Evolutionary conservation across 2,329 filamentous ascomycete genomes (phyloP).

Genomic region (Botrytis sinoallii): DNA sequence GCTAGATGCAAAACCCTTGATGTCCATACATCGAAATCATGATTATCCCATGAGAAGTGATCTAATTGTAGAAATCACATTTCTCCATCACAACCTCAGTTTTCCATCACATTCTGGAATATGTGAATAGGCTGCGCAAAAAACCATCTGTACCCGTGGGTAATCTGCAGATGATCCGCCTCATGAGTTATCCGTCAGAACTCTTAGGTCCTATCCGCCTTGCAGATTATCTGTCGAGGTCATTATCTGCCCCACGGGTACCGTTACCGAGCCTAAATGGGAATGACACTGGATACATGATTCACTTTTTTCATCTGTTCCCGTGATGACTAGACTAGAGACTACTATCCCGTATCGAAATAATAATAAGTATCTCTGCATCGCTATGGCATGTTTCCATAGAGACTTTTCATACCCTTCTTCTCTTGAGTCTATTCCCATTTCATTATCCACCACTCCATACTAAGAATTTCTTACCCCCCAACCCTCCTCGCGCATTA

Average conservation of each 20-base stretch:
- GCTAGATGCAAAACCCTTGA: fast-evolving
- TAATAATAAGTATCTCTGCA: fast-evolving
- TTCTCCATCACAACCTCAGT: not conserved
- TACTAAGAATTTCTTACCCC: not conserved
- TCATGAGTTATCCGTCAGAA: too few species aligned
- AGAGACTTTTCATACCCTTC: not conserved
- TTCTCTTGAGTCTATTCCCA: not conserved
- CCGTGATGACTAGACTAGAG: not conserved
- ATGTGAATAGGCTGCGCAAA: too few species aligned
- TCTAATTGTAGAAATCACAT: not conserved
- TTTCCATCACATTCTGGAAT: not conserved
- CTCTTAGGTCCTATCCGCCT: too few species aligned
- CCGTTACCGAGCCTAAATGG: too few species aligned
- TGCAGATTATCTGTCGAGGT: too few species aligned
- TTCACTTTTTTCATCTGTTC: too few species aligned
- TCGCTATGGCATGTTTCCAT: not conserved
- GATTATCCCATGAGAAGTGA: not conserved
- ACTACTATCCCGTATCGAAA: not conserved
- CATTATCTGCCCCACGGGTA: too few species aligned
- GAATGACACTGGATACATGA: too few species aligned
- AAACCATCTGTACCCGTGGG: too few species aligned
- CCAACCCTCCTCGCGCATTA: too few species aligned
- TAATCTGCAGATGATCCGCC: too few species aligned
- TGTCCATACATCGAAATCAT: fast-evolving
- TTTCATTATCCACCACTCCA: not conserved